Percentiles rank a stretch among this genome's conserved stretches.
Evolutionary conservation across 2,329 filamentous ascomycete genomes (phyloP).

Genomic region (Ceratocystis eucalypticola): DNA sequence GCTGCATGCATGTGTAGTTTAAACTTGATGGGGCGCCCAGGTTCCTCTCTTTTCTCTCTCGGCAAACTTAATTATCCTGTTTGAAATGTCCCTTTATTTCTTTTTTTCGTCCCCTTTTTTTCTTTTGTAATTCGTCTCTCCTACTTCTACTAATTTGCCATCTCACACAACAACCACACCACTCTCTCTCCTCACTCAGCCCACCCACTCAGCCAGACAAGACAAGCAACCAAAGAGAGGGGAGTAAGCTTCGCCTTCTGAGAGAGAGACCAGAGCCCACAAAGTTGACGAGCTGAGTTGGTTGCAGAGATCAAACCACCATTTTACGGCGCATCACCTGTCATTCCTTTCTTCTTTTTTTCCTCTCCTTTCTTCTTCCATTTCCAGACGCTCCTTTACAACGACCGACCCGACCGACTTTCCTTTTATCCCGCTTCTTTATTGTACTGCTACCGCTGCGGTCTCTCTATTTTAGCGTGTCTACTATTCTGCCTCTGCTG

Average conservation of each 20-base stretch:
- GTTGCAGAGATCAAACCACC: background rate
- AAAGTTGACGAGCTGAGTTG: background rate
- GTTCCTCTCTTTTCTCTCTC: background rate
- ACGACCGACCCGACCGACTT: background rate
- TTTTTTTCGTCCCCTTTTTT: slow-evolving; percentile 6
- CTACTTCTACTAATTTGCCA: background rate
- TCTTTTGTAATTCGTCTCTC: background rate
- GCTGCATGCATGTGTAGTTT: background rate
- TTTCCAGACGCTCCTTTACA: background rate
- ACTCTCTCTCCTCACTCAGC: background rate
- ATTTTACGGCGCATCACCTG: background rate
- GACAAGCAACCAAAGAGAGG: background rate
- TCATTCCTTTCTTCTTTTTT: slow-evolving; percentile 1
- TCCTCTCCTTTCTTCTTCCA: background rate
- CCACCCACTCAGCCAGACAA: background rate
- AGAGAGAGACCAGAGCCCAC: background rate
- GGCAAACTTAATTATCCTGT: background rate
- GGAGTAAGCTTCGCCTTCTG: background rate
- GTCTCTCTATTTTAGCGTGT: background rate
- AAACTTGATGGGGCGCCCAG: background rate
- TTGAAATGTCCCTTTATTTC: background rate
- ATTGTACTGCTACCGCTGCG: background rate
- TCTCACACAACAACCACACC: background rate
- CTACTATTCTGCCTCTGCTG: background rate
- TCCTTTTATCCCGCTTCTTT: background rate